Evolutionary conservation across 257 asterid genomes (phyloP).

Genomic region (Solanum chiquidenum): DNA sequence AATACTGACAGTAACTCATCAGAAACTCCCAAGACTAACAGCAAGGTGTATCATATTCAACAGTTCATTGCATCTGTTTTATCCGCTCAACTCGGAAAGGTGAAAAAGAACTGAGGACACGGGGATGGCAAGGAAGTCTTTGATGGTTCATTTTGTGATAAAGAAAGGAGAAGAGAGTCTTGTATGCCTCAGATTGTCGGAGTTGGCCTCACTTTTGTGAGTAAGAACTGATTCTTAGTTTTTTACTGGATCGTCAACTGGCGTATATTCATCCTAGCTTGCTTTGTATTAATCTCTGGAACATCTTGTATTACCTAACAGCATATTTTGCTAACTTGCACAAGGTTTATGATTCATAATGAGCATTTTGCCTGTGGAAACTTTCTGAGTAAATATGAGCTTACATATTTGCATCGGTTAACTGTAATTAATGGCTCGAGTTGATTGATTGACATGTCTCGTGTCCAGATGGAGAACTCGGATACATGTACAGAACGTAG

Average conservation of each 20-base stretch:
- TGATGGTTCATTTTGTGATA: neutral
- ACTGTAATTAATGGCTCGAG: neutral
- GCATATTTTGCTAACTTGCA: neutral
- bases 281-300: neutral
- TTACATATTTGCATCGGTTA: neutral
- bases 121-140: neutral
- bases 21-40: neutral
- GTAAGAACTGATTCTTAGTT: neutral
- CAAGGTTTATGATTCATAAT: neutral
- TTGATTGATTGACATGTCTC: neutral
- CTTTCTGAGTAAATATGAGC: neutral
- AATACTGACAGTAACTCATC: neutral
- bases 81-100: neutral
- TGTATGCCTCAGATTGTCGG: neutral
- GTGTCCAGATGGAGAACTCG: neutral
- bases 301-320: neutral
- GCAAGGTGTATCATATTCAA: neutral
- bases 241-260: neutral
- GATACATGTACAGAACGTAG: neutral
- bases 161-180: neutral
- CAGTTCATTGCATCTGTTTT: neutral
- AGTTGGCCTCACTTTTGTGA: neutral
- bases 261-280: neutral
- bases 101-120: neutral
- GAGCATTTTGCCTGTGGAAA: neutral